phyloP scores from a whole-genome alignment of 1,284 basidiomycete species.

The Hypsizygus ulmarius region DNA sequence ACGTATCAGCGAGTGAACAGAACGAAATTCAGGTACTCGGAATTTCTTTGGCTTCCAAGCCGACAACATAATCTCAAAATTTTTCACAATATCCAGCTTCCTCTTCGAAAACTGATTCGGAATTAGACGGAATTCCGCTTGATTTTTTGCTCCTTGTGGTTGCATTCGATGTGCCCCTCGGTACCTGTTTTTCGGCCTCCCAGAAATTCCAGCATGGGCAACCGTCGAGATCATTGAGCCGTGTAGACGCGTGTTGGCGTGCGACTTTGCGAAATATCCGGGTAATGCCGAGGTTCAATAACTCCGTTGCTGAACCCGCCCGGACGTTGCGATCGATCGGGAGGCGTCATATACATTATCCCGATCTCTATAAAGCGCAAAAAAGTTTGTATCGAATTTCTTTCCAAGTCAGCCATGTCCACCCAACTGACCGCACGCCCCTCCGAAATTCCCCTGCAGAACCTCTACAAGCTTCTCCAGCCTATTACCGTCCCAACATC shows the following conservation, averaged over 20 bases:
- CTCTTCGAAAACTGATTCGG: background rate
- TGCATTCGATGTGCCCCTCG: conserved; percentile 1
- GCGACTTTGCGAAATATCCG: conserved; percentile 21
- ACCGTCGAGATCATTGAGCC: conserved; percentile 14
- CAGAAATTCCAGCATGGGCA: conserved; percentile 8
- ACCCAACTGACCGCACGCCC: conserved; percentile 29
- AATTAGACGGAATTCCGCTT: conserved; percentile 1
- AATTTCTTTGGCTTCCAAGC: conserved; percentile 4
- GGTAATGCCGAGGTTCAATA: conserved; percentile 24
- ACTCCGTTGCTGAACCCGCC: conserved; percentile 16
- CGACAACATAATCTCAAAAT: conserved; percentile 1
- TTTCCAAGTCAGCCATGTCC: conserved; percentile 29
- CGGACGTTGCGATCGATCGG: conserved; percentile 24
- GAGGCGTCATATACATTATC: conserved; percentile 17
- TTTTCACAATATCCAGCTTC: background rate
- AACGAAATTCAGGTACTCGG: background rate
- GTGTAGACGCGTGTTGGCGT: background rate
- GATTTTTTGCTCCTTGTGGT: conserved; percentile 8
- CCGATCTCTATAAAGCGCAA: conserved; percentile 26
- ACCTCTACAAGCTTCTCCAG: conserved; percentile 48
- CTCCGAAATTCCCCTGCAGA: conserved; percentile 37
- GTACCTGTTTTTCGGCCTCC: conserved; percentile 17
- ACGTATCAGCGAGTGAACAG: conserved; percentile 1
- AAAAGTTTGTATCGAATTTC: conserved; percentile 26
- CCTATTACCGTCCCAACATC: conserved; percentile 50